Evolutionary conservation across 768 basidiomycete species (phyloP).

Genomic region (Tephrocybe rancida): DNA sequence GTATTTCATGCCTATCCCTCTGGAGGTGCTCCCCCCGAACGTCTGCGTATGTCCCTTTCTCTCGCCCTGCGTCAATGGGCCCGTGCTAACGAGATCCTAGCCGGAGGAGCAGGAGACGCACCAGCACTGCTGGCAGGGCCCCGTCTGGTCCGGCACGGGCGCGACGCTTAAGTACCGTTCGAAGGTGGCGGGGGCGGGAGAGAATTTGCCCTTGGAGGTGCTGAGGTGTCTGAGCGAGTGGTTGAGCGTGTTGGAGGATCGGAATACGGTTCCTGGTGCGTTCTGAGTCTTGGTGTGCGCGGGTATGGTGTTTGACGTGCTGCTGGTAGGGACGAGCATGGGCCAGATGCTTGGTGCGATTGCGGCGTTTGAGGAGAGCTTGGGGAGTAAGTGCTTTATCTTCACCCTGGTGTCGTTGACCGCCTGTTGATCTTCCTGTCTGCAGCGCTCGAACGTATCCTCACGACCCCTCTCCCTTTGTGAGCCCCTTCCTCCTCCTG

Average conservation of each 20-base stretch:
- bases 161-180: conserved; percentile 34
- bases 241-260: conserved; percentile 58
- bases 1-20: conserved; percentile 18
- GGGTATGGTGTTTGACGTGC: neutral
- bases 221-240: conserved; percentile 59
- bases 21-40: conserved; percentile 20
- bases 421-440: neutral
- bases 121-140: conserved; percentile 37
- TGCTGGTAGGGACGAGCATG: conserved; percentile 43
- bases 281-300: neutral
- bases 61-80: too few relatives aligned
- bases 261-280: conserved; percentile 58
- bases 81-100: too few relatives aligned
- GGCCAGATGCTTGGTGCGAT: conserved; percentile 52
- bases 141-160: conserved; percentile 29
- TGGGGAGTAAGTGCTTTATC: conserved; percentile 41
- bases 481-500: conserved; percentile 32
- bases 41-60: too few relatives aligned
- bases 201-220: conserved; percentile 62
- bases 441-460: conserved; percentile 56
- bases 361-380: conserved; percentile 54
- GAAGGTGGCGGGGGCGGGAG: conserved; percentile 40
- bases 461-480: conserved; percentile 71
- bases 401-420: neutral
- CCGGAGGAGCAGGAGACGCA: neutral